These are phyloP conservation scores for Mycena galopus DNA, from an alignment of 768 basidiomycete species.

Conservation along the genomic window DNA sequence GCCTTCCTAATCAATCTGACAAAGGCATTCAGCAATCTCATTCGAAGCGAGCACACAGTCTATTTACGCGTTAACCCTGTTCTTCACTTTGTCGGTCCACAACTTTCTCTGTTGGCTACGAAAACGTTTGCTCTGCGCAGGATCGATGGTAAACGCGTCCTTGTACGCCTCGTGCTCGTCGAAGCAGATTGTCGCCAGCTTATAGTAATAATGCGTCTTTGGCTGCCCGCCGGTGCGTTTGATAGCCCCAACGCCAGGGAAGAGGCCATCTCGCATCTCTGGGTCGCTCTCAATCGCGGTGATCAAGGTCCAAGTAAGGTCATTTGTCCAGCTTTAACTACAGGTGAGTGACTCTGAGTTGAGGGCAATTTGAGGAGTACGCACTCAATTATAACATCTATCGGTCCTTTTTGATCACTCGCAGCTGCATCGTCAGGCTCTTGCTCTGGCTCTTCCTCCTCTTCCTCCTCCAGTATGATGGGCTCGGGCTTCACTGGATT, in stretches of 20 bases:
- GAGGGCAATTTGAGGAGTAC: background rate
- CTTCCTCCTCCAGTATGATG: too few species aligned
- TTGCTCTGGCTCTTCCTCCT: background rate
- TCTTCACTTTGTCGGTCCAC: background rate
- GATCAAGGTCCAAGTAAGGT: constrained; percentile 11
- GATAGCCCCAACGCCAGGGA: background rate
- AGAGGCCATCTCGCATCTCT: background rate
- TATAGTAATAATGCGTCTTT: background rate
- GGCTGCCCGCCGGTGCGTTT: background rate
- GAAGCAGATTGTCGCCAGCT: background rate
- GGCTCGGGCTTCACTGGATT: background rate
- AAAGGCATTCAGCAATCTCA: background rate
- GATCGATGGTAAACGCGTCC: background rate
- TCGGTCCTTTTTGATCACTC: background rate
- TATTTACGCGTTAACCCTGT: background rate
- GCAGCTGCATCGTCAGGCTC: background rate
- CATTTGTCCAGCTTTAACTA: background rate
- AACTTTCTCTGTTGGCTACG: background rate
- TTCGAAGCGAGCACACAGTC: too few species aligned
- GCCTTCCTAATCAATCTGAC: background rate
- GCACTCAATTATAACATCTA: background rate
- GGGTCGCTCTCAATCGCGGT: background rate
- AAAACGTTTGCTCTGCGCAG: background rate
- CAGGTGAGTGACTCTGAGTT: background rate
- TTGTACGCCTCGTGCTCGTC: background rate